Conservation (phyloP, 2,329 filamentous ascomycete species). For the Colletotrichum ledebouriae region DNA sequence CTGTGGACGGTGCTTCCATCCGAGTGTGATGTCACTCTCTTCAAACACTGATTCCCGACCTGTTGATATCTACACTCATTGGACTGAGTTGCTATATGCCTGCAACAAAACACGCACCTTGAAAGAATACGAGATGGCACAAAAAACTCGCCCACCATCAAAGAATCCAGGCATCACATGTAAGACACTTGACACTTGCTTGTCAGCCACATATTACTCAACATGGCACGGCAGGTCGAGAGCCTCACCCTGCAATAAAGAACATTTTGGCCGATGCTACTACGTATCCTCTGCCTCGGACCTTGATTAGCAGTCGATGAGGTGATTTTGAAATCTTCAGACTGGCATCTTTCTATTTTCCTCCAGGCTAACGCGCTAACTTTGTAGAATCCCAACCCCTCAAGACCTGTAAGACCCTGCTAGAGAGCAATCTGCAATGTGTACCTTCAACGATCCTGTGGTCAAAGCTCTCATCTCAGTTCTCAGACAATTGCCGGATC, state of each 20-base stretch:
- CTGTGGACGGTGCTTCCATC: constrained; percentile 6
- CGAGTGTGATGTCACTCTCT: constrained; percentile 18
- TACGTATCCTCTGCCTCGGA: background rate
- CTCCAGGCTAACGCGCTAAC: background rate
- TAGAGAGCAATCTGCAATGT: constrained; percentile 1
- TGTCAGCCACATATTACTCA: constrained; percentile 16
- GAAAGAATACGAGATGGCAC: background rate
- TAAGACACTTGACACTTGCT: constrained; percentile 15
- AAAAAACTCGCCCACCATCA: background rate
- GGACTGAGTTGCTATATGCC: background rate
- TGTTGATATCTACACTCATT: no score
- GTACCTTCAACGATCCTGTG: constrained; percentile 11
- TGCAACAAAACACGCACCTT: background rate
- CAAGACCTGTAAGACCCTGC: constrained; percentile 2
- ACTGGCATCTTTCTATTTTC: background rate
- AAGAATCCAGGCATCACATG: constrained; percentile 18
- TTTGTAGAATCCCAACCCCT: background rate
- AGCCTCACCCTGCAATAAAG: background rate
- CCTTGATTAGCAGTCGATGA: constrained; percentile 3
- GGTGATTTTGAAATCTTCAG: constrained; percentile 1
- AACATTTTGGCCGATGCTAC: background rate
- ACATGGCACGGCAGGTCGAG: constrained; percentile 22
- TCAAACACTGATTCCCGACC: constrained; percentile 8
- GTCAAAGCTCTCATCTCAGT: constrained; percentile 36
- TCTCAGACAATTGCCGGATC: constrained; percentile 6